Base-by-base conservation (phyloP, 1,284 basidiomycete species). In the Trichosporon sp. region DNA sequence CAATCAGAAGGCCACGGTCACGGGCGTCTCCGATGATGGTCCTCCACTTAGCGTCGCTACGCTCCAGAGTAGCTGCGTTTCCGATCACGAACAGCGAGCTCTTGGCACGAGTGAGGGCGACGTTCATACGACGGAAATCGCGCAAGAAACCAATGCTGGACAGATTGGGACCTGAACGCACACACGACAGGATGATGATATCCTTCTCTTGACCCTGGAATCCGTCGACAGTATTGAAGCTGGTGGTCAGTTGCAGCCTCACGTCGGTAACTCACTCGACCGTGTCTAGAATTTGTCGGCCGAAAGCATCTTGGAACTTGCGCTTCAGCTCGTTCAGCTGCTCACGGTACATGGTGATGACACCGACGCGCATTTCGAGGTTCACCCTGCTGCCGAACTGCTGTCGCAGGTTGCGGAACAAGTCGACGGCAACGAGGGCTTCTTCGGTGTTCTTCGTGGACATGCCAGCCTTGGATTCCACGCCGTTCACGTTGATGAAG, bases 121-220 rank as follows among this genome's bases (percentile, higher is more conserved):
- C 97, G 83, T 99, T 99, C 92, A 98, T 96, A 68, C 95, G 90
- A 42, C 95, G 88, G 32, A 87, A 84, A 81, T 96, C 93, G 25
- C 78, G 87, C 76, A 97, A 86, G 86, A 98, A 98, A 74, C 96
- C 97, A 70, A 99, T 89, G 1, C 84, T 87, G 70, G 87, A 87
- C 23, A 93, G 83, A 23, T 91, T 90, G n/a, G 91, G 89, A 2
- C 93, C 92, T 13, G 92, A 91, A 76, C 95, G 89, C 23, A 98
- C 95, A 80, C 93, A 95, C 2, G 95, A 97, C 21, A 98, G 86
- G 71, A 98, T 97, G 80, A 98, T 95, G 65, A 98, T 89, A 75
- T 95, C 93, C 81, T 98, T 98, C 80, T 98, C 95, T 84, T 98
- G 95, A 64, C 95, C 95, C 83, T 98, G 95, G 78, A 98, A 98